Evolutionary conservation across 2,329 filamentous ascomycete species (phyloP), one percentile per base, ranked within the genome.

Genomic region (Drechslerella coelobrocha): DNA sequence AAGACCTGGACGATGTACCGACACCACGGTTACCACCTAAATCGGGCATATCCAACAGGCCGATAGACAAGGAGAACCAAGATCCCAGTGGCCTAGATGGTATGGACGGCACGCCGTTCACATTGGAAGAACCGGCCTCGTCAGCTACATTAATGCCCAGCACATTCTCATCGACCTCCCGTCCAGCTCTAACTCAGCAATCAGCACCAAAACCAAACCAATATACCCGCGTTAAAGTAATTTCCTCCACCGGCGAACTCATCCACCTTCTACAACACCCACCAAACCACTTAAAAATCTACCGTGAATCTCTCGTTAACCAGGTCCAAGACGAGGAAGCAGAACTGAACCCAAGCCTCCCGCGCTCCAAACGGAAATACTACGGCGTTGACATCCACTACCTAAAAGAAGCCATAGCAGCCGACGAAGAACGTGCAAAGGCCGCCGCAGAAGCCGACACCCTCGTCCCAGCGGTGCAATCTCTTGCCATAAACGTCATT

Each of bases 351-450:
- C 26, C 57, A 4, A 31, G 43, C n/a, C 52, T 69, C 2, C 68
- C 68, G 0, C 68, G 68, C 19, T 51, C 53, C 2, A 14, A 72
- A 39, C 53, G 68, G 29, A 88, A 88, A 75, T 97, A 92, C 79
- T 99, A 96, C 78, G 94, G 94, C 8, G 89, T 99, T 73, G 89
- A 96, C 50, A 94, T 99, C 31, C 92, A 97, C 78, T 83, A 86
- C 61, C 81, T 99, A 39, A 84, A 97, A 63, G 88, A 90, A 62
- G 84, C 88, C 14, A 89, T 89, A 2, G 81, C 85, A 57, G 84
- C 84, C 19, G 86, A 91, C 72, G 79, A 84, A 8, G 80, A 82
- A 37, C 78, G 79, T 17, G 72, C 76, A 17, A 19, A 19, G 75
- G 75, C 31, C 2, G 78, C 79, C 21, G 72, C 75, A 2, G 56